Percentiles rank a stretch among this genome's conserved stretches.
These are phyloP conservation scores for Colletotrichum neosansevieriae DNA, from an alignment of 2,329 filamentous ascomycete genomes.

Conservation along the genomic window DNA sequence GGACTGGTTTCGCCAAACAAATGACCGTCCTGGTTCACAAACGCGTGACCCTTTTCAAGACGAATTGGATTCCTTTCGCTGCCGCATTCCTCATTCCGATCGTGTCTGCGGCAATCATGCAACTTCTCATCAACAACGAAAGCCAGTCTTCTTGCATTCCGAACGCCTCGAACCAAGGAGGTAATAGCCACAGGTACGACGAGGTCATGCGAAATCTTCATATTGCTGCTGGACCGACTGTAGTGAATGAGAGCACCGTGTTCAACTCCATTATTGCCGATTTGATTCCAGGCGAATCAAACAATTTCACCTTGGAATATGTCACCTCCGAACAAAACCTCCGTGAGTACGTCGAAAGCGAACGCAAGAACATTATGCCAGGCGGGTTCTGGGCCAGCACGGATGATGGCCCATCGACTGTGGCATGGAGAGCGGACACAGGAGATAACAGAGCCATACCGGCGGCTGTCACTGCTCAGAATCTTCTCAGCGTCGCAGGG, in stretches of 20 bases:
- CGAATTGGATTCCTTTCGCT: constrained; percentile 82
- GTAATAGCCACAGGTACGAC: constrained; percentile 55
- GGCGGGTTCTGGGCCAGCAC: constrained; percentile 83
- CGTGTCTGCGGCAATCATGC: constrained; percentile 81
- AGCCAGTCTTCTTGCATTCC: constrained; percentile 65
- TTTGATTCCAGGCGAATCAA: constrained; percentile 1
- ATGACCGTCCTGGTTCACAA: constrained; percentile 81
- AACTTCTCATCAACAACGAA: constrained; percentile 76
- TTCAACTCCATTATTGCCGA: constrained; percentile 37
- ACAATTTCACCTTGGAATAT: constrained; percentile 39
- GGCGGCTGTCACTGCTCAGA: constrained; percentile 73
- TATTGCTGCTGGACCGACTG: constrained; percentile 44
- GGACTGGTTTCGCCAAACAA: constrained; percentile 78
- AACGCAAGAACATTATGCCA: constrained; percentile 77
- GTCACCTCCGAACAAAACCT: constrained; percentile 74
- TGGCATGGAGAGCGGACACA: constrained; percentile 76
- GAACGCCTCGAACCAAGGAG: constrained; percentile 57
- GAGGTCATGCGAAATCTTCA: constrained; percentile 41
- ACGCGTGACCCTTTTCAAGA: constrained; percentile 79
- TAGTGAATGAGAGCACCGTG: constrained; percentile 25
- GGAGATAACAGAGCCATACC: constrained; percentile 52
- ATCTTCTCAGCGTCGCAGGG: constrained; percentile 72
- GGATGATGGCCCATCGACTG: constrained; percentile 68
- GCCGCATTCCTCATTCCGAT: constrained; percentile 83
- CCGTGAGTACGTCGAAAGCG: constrained; percentile 69